Evolutionary conservation across 2,329 filamentous ascomycete species (phyloP), one percentile per base, ranked within the genome.

Genomic region (Phoma sp.): DNA sequence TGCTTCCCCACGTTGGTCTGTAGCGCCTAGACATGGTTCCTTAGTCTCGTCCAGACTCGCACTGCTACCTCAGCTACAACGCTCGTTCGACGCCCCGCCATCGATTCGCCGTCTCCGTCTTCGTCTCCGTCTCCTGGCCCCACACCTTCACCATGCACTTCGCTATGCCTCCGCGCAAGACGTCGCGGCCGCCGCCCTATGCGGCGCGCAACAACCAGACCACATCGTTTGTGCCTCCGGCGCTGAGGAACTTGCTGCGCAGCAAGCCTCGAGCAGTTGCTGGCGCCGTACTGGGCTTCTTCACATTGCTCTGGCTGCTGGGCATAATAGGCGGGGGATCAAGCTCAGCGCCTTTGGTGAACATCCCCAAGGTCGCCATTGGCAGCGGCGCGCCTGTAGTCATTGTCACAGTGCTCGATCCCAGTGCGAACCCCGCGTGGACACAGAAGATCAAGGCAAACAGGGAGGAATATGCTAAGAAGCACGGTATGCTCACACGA

Each of bases 91-190:
- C 29, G 10, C 18, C 37, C 46, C 36, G 22, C n/a, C 27, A 29
- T 29, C 27, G 27, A 29, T 29, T 29, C 27, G 6, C 27, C 6
- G 6, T 29, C 27, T 29, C 27, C 6, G 6, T 29, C 24, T n/a
- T 32, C 36, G 41, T 41, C 46, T 32, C 46, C 45, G 48, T 51
- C 64, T 46, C 46, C 46, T 46, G 52, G 52, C 46, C 44, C 55
- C 47, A 40, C 44, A 47, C 39, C 44, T 49, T 46, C 58, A 66
- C 65, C 54, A 79, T 96, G 91, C 93, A 96, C 75, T 92, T 93
- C 81, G 91, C 93, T 60, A 87, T 96, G 67, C 92, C 92, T 50
- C 86, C 91, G 68, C 89, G 92, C 75, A 96, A 93, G 78, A 86
- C 84, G 70, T 93, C 90, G 62, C 86, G 89, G 70, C 86, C 89